Percentiles rank a stretch among this genome's conserved stretches.
These are phyloP conservation scores for Musa itinerans DNA, from an alignment of 176 grass and related monocot genomes.

Conservation along the genomic window DNA sequence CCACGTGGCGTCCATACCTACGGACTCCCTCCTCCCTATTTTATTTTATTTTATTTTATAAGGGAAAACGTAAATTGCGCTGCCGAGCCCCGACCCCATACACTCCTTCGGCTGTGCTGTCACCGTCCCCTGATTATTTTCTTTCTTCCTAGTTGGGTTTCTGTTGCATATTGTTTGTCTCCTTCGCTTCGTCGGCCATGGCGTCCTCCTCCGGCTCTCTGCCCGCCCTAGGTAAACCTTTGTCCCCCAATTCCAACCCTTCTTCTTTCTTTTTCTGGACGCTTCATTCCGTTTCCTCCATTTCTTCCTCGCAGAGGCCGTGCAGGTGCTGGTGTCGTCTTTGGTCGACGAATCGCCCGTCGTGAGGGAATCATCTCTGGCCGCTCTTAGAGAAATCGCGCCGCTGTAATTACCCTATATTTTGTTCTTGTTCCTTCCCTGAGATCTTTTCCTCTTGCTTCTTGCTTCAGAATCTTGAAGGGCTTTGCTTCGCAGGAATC, in stretches of 20 bases:
- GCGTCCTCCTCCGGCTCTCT: conserved; percentile 57
- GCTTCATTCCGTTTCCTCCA: conserved; percentile 15
- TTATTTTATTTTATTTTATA: background rate
- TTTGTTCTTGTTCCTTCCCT: conserved; percentile 6
- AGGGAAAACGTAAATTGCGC: background rate
- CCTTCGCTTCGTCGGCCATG: conserved; percentile 38
- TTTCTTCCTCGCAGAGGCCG: conserved; percentile 48
- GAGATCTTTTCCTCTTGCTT: background rate
- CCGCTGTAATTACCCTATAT: conserved; percentile 44
- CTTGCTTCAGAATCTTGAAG: background rate
- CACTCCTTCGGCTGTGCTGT: background rate
- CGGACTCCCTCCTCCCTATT: background rate
- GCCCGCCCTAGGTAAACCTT: conserved; percentile 43
- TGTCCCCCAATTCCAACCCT: background rate
- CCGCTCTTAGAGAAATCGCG: conserved; percentile 65
- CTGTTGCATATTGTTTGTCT: background rate
- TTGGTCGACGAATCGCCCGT: conserved; percentile 64
- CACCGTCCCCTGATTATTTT: background rate
- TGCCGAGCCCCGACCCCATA: background rate
- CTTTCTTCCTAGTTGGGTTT: background rate
- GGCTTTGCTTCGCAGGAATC: conserved; percentile 44
- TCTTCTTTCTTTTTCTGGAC: background rate
- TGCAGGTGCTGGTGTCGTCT: conserved; percentile 82
- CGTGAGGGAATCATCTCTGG: conserved; percentile 66
- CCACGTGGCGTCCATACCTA: no score